Evolutionary conservation across 2,329 filamentous ascomycete genomes (phyloP), one percentile per base, ranked within the genome.

Genomic region (Cercospora berteroae): DNA sequence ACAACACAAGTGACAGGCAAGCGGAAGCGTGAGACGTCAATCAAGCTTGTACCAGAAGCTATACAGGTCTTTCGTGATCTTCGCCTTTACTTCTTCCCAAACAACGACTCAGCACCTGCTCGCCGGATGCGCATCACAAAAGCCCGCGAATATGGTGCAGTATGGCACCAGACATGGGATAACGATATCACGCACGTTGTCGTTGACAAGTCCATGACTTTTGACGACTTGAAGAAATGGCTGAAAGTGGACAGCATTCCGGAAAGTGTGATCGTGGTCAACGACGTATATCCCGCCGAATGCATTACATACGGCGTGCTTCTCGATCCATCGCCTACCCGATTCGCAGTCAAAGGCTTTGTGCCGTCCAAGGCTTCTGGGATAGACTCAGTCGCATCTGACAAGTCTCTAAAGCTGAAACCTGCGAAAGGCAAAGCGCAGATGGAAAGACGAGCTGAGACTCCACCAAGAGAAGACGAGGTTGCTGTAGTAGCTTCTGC

Each of bases 51-150:
- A 13, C 71, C 74, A 8, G 71, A 73, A 36, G 68, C 72, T 1
- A 71, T 73, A 39, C 75, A 72, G 42, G 71, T 78, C 20, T 78
- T 79, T 61, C 68, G 69, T 9, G 70, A 65, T 20, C 65, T 77
- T 2, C 73, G 74, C 58, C 78, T 79, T 66, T 79, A 88, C 79
- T 97, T 95, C 77, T 87, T 96, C 5, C 94, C 93, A 0, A 91
- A 95, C 71, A 87, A 93, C 70, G 90, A 94, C 70, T 85, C 90
- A 57, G 87, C 89, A 33, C 85, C 86, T 10, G 83, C 86, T 7
- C 86, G 94, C 44, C 87, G 86, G 64, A 79, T 89, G 66, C 88
- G 91, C 4, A 96, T 97, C 62, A 85, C 85, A 31, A 93, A 90
- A 77, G 89, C 91, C 0, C 85, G 87, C 61, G 88, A 93, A 73